These are phyloP conservation scores for Brassica juncea DNA, from an alignment of 345 rosid genomes.

Conservation along the genomic window DNA sequence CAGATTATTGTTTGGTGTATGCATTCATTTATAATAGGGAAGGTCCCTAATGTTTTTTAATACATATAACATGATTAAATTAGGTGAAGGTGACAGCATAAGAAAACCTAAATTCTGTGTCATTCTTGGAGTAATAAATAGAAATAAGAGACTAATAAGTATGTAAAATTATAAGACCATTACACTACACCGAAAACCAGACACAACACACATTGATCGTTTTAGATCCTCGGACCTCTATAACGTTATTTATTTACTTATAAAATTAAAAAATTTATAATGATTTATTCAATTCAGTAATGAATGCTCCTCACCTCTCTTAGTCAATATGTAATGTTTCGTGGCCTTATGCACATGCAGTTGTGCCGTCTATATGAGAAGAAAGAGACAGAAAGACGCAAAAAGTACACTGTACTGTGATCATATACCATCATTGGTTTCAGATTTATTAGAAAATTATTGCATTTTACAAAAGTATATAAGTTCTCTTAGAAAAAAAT, in stretches of 20 bases:
- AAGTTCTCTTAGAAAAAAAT: too few species aligned
- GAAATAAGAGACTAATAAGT: slow-evolving; percentile 13
- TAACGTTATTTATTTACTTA: neutral
- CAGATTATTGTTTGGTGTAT: neutral
- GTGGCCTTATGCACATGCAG: slow-evolving; percentile 41
- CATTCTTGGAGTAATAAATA: slow-evolving; percentile 59
- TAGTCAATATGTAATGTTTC: slow-evolving; percentile 25
- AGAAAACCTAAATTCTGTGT: slow-evolving; percentile 60
- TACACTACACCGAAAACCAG: slow-evolving; percentile 15
- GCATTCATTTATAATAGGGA: slow-evolving; percentile 23
- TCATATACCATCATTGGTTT: slow-evolving; percentile 10
- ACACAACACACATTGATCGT: slow-evolving; percentile 12
- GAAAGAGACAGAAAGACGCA: slow-evolving; percentile 17
- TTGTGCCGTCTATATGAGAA: slow-evolving; percentile 22
- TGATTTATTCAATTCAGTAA: slow-evolving; percentile 10
- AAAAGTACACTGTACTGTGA: slow-evolving; percentile 13
- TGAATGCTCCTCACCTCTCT: slow-evolving; percentile 22
- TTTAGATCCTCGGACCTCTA: slow-evolving; percentile 33
- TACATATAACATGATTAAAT: slow-evolving; percentile 23
- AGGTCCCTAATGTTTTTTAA: slow-evolving; percentile 32
- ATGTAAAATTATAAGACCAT: slow-evolving; percentile 22
- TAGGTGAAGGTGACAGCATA: slow-evolving; percentile 23
- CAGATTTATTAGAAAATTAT: neutral
- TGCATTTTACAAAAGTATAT: neutral
- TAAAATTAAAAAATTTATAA: slow-evolving; percentile 7